phyloP scores from a whole-genome alignment of 2,329 filamentous ascomycete genomes.

The Paecilomyces formosus region DNA sequence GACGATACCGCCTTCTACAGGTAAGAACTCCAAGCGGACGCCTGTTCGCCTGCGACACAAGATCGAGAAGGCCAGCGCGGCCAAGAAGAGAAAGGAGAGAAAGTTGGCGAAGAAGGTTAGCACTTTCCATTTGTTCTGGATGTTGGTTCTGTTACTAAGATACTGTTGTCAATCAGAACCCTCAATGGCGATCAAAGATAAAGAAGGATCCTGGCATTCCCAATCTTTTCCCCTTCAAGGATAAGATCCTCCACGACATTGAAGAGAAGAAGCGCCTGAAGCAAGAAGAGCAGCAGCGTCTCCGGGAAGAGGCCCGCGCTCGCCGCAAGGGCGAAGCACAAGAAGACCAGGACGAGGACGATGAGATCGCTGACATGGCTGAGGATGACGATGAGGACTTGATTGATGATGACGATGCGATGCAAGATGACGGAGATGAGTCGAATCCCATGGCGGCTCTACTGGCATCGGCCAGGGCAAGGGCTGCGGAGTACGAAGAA shows the following conservation, averaged over 20 bases:
- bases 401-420: constrained; percentile 44
- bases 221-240: constrained; percentile 96
- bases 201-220: constrained; percentile 99
- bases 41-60: constrained; percentile 87
- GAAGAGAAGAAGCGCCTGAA: constrained; percentile 75
- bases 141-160: constrained; percentile 7
- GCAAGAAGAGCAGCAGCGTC: constrained; percentile 66
- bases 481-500: constrained; percentile 39
- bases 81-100: constrained; percentile 83
- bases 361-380: constrained; percentile 25
- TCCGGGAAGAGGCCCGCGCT: constrained; percentile 57
- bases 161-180: constrained; percentile 52
- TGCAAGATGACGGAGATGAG: constrained; percentile 46
- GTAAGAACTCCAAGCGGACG: constrained; percentile 89
- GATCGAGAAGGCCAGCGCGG: constrained; percentile 84
- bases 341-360: constrained; percentile 27
- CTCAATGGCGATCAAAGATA: constrained; percentile 87
- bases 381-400: constrained; percentile 42
- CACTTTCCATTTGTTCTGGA: not conserved
- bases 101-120: constrained; percentile 77
- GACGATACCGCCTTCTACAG: constrained; percentile 38
- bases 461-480: constrained; percentile 37
- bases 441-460: constrained; percentile 44
- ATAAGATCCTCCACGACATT: constrained; percentile 87
- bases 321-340: constrained; percentile 32